Conservation (phyloP, 257 asterid species). For the Leptodermis oblonga region DNA sequence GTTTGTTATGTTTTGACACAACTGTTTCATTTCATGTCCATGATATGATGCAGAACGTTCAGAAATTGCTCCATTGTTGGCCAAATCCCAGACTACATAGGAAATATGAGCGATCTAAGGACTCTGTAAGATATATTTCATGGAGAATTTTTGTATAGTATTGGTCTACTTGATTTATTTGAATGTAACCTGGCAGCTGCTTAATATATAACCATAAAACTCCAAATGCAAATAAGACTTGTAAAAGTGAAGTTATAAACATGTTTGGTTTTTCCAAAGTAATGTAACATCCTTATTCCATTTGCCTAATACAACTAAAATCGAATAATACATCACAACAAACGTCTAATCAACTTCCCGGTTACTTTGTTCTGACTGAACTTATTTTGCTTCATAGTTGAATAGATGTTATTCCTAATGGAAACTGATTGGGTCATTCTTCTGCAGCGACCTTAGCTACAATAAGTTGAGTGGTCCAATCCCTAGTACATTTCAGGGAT, state of each 20-base stretch:
- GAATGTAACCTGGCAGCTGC: background rate
- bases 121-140: slow-evolving; percentile 51
- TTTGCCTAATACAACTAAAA: background rate
- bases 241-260: background rate
- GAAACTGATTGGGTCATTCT: too few species aligned
- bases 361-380: too few species aligned
- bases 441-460: slow-evolving; percentile 79
- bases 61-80: slow-evolving; percentile 76
- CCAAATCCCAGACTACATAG: slow-evolving; percentile 51
- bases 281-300: background rate
- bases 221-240: background rate
- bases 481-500: slow-evolving; percentile 27
- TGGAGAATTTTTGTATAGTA: background rate
- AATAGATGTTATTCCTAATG: too few species aligned
- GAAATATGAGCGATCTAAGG: slow-evolving; percentile 22
- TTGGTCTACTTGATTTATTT: background rate
- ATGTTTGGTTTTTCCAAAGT: background rate
- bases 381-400: too few species aligned
- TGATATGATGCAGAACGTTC: slow-evolving; percentile 58
- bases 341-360: too few species aligned
- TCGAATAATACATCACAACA: too few species aligned
- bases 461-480: slow-evolving; percentile 62
- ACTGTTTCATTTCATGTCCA: slow-evolving; percentile 18
- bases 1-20: background rate
- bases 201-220: background rate